phyloP scores from a whole-genome alignment of 805 yeast species.

The Starmerella vaccinii region DNA sequence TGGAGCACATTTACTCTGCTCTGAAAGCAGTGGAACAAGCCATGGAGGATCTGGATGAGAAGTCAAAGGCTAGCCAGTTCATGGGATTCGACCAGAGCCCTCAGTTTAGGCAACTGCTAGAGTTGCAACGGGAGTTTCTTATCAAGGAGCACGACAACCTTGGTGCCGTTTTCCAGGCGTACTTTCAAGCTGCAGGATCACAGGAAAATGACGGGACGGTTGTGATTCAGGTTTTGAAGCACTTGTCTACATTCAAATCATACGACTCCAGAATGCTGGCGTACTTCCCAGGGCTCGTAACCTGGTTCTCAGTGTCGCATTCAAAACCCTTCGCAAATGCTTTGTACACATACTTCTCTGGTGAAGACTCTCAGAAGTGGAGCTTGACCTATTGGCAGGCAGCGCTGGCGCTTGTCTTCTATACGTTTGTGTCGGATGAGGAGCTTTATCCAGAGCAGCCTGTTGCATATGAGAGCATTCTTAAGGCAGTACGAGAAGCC shows the following conservation, averaged over 20 bases:
- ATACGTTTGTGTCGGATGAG: conserved; percentile 17
- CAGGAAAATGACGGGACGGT: conserved; percentile 27
- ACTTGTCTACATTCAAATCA: conserved; percentile 40
- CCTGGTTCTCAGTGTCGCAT: conserved; percentile 16
- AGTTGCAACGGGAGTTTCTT: conserved; percentile 52
- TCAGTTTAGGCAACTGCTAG: conserved; percentile 40
- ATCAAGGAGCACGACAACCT: conserved; percentile 59
- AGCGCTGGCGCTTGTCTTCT: conserved; percentile 24
- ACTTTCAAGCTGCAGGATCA: not conserved
- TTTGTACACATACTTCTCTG: conserved; percentile 11
- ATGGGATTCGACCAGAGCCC: conserved; percentile 40
- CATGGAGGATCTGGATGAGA: conserved; percentile 42
- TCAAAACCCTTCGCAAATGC: conserved; percentile 7
- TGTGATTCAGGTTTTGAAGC: conserved; percentile 37
- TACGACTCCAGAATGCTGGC: conserved; percentile 51
- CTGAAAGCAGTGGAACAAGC: conserved; percentile 51
- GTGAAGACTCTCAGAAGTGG: conserved; percentile 20
- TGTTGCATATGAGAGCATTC: conserved; percentile 13
- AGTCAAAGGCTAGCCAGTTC: conserved; percentile 41
- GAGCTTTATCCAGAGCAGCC: not conserved
- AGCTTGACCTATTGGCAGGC: conserved; percentile 26
- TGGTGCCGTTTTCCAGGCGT: conserved; percentile 52
- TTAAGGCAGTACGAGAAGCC: conserved; percentile 24
- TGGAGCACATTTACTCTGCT: conserved; percentile 41
- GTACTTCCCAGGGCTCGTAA: conserved; percentile 47